phyloP scores from a whole-genome alignment of 179 eudicot species.

The Spergularia azorica region DNA sequence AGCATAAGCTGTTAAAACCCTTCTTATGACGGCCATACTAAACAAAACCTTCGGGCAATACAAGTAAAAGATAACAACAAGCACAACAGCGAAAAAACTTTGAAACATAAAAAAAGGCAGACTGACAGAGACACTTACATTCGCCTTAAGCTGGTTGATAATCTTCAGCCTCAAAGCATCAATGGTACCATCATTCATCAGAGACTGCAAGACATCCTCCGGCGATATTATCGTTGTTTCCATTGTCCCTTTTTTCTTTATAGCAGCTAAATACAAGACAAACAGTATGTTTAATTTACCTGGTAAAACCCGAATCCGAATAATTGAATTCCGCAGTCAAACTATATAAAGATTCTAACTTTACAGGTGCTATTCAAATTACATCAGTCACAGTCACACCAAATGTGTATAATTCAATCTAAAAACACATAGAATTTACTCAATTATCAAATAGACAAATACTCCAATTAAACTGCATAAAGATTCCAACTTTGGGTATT shows the following conservation, averaged over 20 bases:
- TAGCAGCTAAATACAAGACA: neutral
- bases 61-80: neutral
- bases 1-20: neutral
- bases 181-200: slow-evolving; percentile 95
- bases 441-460: too few relatives aligned
- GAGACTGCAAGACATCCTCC: slow-evolving; percentile 77
- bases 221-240: slow-evolving; percentile 64
- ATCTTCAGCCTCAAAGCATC: slow-evolving; percentile 84
- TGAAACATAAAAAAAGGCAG: neutral
- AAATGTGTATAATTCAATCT: too few relatives aligned
- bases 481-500: too few relatives aligned
- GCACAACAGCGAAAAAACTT: neutral
- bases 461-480: too few relatives aligned
- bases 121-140: slow-evolving; percentile 40
- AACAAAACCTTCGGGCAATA: neutral
- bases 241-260: slow-evolving; percentile 31
- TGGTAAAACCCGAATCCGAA: neutral
- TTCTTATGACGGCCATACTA: too few relatives aligned
- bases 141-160: slow-evolving; percentile 94
- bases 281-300: neutral
- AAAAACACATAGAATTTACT: too few relatives aligned
- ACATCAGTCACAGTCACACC: too few relatives aligned
- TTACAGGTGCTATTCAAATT: neutral
- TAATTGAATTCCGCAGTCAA: neutral
- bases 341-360: neutral